A percentile compares a stretch with the other conserved stretches of the same genome.
phyloP scores from a whole-genome alignment of 306 rosid genomes.

The Nissolia schottii region DNA sequence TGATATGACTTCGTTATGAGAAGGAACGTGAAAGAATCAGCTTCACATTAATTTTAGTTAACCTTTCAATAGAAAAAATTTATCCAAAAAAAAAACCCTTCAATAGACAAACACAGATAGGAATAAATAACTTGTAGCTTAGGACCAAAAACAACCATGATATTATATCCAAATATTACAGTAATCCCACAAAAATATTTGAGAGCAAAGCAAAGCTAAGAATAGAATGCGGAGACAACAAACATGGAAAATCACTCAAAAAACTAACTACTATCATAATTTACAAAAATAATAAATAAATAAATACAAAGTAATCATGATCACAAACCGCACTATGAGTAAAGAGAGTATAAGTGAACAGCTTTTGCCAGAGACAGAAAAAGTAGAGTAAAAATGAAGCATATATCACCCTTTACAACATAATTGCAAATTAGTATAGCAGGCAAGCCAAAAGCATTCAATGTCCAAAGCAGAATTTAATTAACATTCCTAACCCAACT shows the following conservation, averaged over 20 bases:
- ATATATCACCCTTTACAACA: not conserved
- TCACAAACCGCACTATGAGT: not conserved
- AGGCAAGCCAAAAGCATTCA: slow-evolving; percentile 7
- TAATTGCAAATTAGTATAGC: not conserved
- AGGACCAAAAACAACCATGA: not conserved
- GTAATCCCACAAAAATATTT: not conserved
- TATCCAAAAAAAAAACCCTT: no score
- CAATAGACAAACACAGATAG: not conserved
- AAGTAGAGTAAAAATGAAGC: not conserved
- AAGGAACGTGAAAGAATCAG: not conserved
- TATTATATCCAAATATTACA: not conserved
- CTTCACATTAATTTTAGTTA: not conserved
- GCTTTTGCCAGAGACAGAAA: not conserved
- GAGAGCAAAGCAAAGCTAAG: not conserved
- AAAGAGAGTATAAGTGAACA: slow-evolving; percentile 1
- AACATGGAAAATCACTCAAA: not conserved
- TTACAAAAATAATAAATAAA: not conserved
- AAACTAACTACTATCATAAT: not conserved
- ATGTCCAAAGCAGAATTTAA: not conserved
- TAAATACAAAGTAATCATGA: no score
- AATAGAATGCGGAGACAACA: not conserved
- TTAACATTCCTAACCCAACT: not conserved
- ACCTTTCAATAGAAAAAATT: slow-evolving; percentile 9
- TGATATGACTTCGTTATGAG: not conserved
- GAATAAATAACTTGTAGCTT: slow-evolving; percentile 8